Percentiles rank a stretch among this genome's conserved stretches.
These are phyloP conservation scores for Vitis hybrid DNA, from an alignment of 177 flowering plant species.

Conservation along the genomic window DNA sequence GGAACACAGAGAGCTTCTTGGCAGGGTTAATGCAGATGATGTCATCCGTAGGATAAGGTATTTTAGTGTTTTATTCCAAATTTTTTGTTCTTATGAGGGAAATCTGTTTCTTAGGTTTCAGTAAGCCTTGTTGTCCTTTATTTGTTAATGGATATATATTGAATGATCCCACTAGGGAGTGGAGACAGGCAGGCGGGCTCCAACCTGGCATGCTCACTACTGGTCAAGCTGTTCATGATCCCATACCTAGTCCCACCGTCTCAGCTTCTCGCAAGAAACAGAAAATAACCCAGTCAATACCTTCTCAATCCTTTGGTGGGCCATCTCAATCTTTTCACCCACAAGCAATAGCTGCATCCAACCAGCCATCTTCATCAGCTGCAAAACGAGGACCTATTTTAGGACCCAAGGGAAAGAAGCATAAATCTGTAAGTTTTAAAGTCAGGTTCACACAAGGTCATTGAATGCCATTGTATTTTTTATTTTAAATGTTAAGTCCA, in stretches of 20 bases:
- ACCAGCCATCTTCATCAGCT: slow-evolving; percentile 50
- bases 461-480: too few species aligned
- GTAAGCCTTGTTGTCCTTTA: slow-evolving; percentile 1
- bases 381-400: slow-evolving; percentile 46
- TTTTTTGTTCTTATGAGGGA: background rate
- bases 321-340: slow-evolving; percentile 49
- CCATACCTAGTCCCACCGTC: slow-evolving; percentile 55
- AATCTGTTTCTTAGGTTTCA: slow-evolving; percentile 3
- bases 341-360: slow-evolving; percentile 33
- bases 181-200: slow-evolving; percentile 52
- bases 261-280: slow-evolving; percentile 67
- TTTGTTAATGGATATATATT: slow-evolving; percentile 9
- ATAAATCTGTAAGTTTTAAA: slow-evolving; percentile 45
- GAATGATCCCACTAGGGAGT: slow-evolving; percentile 42
- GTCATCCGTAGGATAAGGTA: slow-evolving; percentile 50
- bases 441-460: too few species aligned
- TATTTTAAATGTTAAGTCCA: too few species aligned
- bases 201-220: slow-evolving; percentile 39
- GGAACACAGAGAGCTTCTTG: slow-evolving; percentile 56
- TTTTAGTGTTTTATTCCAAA: slow-evolving; percentile 7
- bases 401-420: slow-evolving; percentile 54
- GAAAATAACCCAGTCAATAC: slow-evolving; percentile 37
- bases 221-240: slow-evolving; percentile 45
- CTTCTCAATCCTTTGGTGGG: slow-evolving; percentile 50
- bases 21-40: slow-evolving; percentile 49